Percentiles rank a stretch among this genome's conserved stretches.
These are phyloP conservation scores for Hippophae rhamnoides DNA, from an alignment of 306 rosid genomes.

Conservation along the genomic window DNA sequence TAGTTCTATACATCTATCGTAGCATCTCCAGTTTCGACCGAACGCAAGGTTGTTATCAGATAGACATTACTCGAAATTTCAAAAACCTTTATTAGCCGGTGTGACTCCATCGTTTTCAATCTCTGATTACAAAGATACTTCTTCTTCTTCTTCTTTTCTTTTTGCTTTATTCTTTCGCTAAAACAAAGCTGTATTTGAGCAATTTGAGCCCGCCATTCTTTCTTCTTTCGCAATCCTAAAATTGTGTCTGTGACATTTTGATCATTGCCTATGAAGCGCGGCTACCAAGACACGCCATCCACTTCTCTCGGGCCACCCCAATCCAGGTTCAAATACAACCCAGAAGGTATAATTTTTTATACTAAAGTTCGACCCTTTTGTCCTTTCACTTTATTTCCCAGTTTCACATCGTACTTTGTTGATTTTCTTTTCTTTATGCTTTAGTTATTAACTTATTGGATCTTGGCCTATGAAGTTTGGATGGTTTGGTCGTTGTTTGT, in stretches of 20 bases:
- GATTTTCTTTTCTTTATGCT: constrained; percentile 15
- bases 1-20: background rate
- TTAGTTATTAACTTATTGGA: constrained; percentile 19
- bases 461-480: constrained; percentile 23
- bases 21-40: background rate
- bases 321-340: constrained; percentile 61
- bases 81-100: background rate
- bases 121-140: background rate
- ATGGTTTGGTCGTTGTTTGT: constrained; percentile 16
- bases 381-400: constrained; percentile 16
- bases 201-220: constrained; percentile 10
- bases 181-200: background rate
- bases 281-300: constrained; percentile 59
- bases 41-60: background rate
- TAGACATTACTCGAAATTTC: background rate
- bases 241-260: constrained; percentile 7
- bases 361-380: background rate
- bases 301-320: constrained; percentile 73
- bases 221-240: constrained; percentile 5
- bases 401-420: constrained; percentile 14
- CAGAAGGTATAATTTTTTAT: constrained; percentile 53
- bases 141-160: background rate
- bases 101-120: background rate
- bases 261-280: constrained; percentile 64
- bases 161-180: background rate